phyloP scores from a whole-genome alignment of 192 early-diverging fungal species.

The Coemansia sp. region DNA sequence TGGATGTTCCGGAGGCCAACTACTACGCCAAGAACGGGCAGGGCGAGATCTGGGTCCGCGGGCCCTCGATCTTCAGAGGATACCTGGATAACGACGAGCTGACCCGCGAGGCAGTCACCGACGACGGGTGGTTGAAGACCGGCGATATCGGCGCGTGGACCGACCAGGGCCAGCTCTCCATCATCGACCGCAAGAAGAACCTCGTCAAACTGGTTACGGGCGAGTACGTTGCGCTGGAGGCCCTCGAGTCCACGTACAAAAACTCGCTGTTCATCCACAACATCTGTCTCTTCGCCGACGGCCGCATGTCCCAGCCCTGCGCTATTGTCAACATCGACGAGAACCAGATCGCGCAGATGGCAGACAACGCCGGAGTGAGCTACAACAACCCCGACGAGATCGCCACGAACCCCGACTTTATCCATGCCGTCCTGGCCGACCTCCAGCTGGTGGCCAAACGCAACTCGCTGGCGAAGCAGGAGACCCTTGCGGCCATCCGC shows the following conservation, averaged over 20 bases:
- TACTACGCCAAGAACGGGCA: conserved; percentile 69
- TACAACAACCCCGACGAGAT: conserved; percentile 42
- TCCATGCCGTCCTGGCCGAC: conserved; percentile 29
- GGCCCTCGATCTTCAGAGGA: conserved; percentile 76
- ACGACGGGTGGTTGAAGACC: conserved; percentile 88
- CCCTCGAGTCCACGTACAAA: conserved; percentile 93
- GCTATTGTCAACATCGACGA: conserved; percentile 73
- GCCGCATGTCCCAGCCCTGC: conserved; percentile 71
- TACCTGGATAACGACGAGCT: conserved; percentile 82
- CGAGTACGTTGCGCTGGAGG: conserved; percentile 95
- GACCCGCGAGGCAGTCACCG: conserved; percentile 73
- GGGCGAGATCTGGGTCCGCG: conserved; percentile 87
- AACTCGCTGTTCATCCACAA: conserved; percentile 75
- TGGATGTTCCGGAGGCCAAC: conserved; percentile 72
- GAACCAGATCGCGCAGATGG: conserved; percentile 50
- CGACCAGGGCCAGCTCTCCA: conserved; percentile 74
- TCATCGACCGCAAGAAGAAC: conserved; percentile 97
- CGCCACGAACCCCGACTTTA: conserved; percentile 23
- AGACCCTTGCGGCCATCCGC: conserved; percentile 69
- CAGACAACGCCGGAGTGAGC: conserved; percentile 37
- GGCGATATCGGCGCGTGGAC: conserved; percentile 93
- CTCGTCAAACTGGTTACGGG: conserved; percentile 89
- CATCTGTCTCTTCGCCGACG: conserved; percentile 77
- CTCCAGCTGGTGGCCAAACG: conserved; percentile 63
- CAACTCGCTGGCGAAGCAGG: conserved; percentile 71